These are phyloP conservation scores for Nicotiana rustica DNA, from an alignment of 305 asterid genomes.

Conservation along the genomic window DNA sequence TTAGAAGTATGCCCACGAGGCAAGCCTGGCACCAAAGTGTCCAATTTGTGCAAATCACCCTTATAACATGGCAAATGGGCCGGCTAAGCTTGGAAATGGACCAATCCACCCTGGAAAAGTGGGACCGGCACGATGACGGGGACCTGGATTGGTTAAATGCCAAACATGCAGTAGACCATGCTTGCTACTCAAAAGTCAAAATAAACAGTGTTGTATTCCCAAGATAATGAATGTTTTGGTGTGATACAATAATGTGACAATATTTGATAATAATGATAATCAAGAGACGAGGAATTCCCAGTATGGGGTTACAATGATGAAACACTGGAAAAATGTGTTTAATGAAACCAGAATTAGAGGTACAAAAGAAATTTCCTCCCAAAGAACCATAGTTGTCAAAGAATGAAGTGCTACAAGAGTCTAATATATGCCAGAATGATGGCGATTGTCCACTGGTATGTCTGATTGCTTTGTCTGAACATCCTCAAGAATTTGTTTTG, in stretches of 20 bases:
- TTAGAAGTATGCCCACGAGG: too few relatives aligned
- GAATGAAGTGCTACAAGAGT: background rate
- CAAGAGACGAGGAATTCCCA: conserved; percentile 7
- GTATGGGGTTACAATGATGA: background rate
- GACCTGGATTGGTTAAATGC: background rate
- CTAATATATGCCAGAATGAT: background rate
- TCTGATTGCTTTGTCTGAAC: background rate
- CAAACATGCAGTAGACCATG: conserved; percentile 1
- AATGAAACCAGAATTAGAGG: background rate
- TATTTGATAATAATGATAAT: background rate
- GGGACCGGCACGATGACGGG: background rate
- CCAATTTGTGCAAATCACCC: background rate
- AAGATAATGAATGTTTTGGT: background rate
- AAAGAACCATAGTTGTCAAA: background rate
- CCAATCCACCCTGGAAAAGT: background rate
- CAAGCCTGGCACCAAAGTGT: too few relatives aligned
- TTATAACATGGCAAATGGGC: background rate
- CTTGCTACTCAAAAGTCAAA: background rate
- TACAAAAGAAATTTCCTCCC: background rate
- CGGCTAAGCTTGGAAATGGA: too few relatives aligned
- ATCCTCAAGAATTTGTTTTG: background rate
- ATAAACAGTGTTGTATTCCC: background rate
- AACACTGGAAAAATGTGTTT: background rate
- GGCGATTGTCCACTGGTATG: conserved; percentile 11
- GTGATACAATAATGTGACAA: conserved; percentile 15